Evolutionary conservation across 371 early-diverging fungal species (phyloP).

Genomic region (Haplosporangium sp.): DNA sequence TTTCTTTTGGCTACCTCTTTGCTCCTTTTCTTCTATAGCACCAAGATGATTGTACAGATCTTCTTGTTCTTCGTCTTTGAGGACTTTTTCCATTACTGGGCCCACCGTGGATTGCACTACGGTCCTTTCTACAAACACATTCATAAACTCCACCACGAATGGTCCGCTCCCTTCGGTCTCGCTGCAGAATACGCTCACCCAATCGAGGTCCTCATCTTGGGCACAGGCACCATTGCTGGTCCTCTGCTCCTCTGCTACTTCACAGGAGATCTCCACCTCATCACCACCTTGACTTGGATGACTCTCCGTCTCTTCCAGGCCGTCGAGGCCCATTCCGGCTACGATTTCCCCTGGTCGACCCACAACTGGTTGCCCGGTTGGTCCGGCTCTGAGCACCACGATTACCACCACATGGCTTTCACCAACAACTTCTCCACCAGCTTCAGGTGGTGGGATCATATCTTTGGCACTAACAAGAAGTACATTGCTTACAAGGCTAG

Average conservation of each 20-base stretch:
- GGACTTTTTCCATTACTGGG: conserved; percentile 83
- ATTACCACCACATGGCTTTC: conserved; percentile 87
- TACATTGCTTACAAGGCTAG: conserved; percentile 71
- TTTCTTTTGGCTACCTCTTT: background rate
- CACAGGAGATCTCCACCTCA: conserved; percentile 75
- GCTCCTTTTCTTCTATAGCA: conserved; percentile 3
- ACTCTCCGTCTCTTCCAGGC: conserved; percentile 81
- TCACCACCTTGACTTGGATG: conserved; percentile 87
- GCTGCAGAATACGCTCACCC: conserved; percentile 91
- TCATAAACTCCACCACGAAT: conserved; percentile 96
- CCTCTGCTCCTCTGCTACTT: conserved; percentile 73
- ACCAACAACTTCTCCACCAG: conserved; percentile 83
- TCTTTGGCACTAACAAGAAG: conserved; percentile 84
- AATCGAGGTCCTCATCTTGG: conserved; percentile 79
- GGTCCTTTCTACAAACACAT: conserved; percentile 88
- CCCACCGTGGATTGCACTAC: conserved; percentile 90
- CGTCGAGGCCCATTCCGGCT: conserved; percentile 94
- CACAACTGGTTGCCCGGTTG: conserved; percentile 82
- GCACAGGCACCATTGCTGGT: conserved; percentile 80
- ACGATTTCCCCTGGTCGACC: conserved; percentile 94
- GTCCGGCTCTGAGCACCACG: conserved; percentile 88
- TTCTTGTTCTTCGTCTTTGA: conserved; percentile 85
- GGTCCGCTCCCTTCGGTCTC: conserved; percentile 90
- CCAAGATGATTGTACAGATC: conserved; percentile 60
- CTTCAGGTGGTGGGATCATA: conserved; percentile 87